Evolutionary conservation across 805 yeast genomes (phyloP).

Genomic region (Candida vartiovaarae): DNA sequence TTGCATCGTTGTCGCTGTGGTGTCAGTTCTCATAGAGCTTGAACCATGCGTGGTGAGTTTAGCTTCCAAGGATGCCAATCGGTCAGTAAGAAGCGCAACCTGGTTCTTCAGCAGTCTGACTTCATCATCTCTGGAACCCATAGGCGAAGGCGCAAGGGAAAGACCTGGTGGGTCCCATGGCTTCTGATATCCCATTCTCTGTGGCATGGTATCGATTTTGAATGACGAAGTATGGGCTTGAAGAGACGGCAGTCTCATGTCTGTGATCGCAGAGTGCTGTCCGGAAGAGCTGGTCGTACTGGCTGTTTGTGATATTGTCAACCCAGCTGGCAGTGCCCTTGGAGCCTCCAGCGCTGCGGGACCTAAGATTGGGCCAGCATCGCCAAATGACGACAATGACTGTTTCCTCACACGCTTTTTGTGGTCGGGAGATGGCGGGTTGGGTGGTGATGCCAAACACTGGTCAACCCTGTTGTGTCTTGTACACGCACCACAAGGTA

Average conservation of each 20-base stretch:
- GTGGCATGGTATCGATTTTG: conserved; percentile 1
- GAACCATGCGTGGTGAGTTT: conserved; percentile 1
- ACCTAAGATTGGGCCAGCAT: not conserved
- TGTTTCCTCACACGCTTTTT: conserved; percentile 21
- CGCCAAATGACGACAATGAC: conserved; percentile 10
- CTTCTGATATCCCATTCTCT: not conserved
- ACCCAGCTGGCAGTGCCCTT: not conserved
- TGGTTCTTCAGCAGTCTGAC: conserved; percentile 9
- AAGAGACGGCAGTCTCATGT: conserved; percentile 12
- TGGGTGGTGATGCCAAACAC: conserved; percentile 35
- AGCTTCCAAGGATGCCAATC: conserved; percentile 11
- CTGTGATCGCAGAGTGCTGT: not conserved
- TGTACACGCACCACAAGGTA: conserved; percentile 41
- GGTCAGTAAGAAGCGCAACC: conserved; percentile 8
- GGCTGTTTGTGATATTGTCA: no score
- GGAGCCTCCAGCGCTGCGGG: no score
- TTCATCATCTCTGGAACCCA: conserved; percentile 5
- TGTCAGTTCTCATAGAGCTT: not conserved
- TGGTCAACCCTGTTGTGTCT: conserved; percentile 31
- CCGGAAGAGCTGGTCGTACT: no score
- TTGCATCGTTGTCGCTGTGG: not conserved
- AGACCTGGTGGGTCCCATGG: not conserved
- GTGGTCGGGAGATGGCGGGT: conserved; percentile 35
- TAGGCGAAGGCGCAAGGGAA: not conserved
- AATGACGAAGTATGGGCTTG: conserved; percentile 14